Evolutionary conservation across 2,329 filamentous ascomycete genomes (phyloP).

Genomic region (Ambrosiella cleistominuta): DNA sequence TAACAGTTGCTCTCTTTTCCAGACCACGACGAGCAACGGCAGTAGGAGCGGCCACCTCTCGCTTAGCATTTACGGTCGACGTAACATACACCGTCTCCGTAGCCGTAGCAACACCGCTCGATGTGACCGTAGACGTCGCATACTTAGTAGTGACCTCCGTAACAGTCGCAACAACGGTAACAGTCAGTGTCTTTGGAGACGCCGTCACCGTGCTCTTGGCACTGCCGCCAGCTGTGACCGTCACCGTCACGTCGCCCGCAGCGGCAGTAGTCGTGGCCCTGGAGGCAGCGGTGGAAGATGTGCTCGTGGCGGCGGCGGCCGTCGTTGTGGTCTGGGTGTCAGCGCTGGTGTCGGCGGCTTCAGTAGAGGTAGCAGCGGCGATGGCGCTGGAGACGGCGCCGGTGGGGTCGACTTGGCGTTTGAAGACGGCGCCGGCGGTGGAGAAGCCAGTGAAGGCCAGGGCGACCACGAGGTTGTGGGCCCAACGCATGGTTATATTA

Average conservation of each 20-base stretch:
- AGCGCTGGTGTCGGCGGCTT: neutral
- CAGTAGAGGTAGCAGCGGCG: neutral
- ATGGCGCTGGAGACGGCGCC: neutral
- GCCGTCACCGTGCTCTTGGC: conserved; percentile 12
- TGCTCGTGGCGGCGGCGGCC: neutral
- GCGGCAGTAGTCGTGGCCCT: neutral
- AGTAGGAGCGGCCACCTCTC: conserved; percentile 14
- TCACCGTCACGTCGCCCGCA: conserved; percentile 14
- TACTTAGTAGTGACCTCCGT: conserved; percentile 22
- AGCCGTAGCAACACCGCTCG: conserved; percentile 20
- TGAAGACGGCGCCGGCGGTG: conserved; percentile 5
- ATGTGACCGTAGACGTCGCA: conserved; percentile 23
- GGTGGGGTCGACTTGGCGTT: conserved; percentile 2
- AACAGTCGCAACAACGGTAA: conserved; percentile 19
- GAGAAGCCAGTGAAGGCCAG: conserved; percentile 5
- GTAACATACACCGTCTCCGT: conserved; percentile 22
- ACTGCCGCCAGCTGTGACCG: conserved; percentile 5
- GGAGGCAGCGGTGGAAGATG: neutral
- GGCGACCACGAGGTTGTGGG: conserved; percentile 5
- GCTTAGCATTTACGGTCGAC: conserved; percentile 21
- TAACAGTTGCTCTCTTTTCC: conserved; percentile 15
- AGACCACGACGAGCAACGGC: conserved; percentile 5
- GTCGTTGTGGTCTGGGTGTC: neutral
- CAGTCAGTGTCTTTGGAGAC: conserved; percentile 18
- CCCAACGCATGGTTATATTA: conserved; percentile 8